Evolutionary conservation across 2,329 filamentous ascomycete genomes (phyloP).

Genomic region (Colletotrichum sp.): DNA sequence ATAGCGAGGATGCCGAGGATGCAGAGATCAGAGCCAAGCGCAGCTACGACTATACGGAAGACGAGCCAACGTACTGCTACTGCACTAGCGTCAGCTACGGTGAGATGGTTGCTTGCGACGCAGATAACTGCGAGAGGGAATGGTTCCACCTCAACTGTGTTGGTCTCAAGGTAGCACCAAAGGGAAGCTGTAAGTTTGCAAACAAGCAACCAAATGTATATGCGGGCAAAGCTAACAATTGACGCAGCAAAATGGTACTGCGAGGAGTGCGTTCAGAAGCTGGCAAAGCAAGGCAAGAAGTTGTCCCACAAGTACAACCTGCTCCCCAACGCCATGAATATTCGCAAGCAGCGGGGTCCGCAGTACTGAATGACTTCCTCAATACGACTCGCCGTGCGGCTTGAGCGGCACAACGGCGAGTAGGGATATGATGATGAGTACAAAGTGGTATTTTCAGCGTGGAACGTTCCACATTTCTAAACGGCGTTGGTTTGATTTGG

Average conservation of each 20-base stretch:
- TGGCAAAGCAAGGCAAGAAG: conserved; percentile 62
- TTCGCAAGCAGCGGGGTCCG: conserved; percentile 10
- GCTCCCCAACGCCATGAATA: conserved; percentile 1
- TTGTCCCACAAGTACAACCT: conserved; percentile 46
- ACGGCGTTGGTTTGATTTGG: conserved; percentile 5
- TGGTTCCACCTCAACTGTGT: conserved; percentile 89
- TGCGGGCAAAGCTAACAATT: not conserved
- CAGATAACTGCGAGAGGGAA: conserved; percentile 73
- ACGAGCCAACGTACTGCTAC: conserved; percentile 80
- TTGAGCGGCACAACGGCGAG: not conserved
- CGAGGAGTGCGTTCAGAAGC: conserved; percentile 74
- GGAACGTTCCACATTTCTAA: not conserved
- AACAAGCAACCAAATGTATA: not conserved
- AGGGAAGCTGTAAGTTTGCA: conserved; percentile 68
- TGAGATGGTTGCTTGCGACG: conserved; percentile 85
- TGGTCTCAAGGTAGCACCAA: conserved; percentile 79
- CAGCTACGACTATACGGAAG: conserved; percentile 29
- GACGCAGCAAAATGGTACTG: conserved; percentile 79
- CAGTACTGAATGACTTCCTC: not conserved
- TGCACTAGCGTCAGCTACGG: conserved; percentile 82
- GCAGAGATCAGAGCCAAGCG: conserved; percentile 64
- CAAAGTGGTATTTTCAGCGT: not conserved
- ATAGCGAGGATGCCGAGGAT: conserved; percentile 43
- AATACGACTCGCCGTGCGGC: not conserved
- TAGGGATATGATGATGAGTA: not conserved